Base-by-base conservation (phyloP, 2,329 filamentous ascomycete species). In the Trichoderma sp. region DNA sequence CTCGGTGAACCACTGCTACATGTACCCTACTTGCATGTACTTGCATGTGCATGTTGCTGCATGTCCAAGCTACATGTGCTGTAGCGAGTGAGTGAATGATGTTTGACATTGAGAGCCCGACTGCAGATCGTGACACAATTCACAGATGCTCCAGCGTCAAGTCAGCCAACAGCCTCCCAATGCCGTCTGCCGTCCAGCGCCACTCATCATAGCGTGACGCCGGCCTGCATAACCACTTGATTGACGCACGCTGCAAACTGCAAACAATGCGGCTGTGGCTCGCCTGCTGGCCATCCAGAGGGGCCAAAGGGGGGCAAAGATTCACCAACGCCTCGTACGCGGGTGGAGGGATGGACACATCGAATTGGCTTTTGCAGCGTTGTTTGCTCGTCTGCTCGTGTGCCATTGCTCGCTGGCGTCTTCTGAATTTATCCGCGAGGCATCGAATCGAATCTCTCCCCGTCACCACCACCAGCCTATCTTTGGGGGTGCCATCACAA, bases 91-190 rank as follows among this genome's bases (percentile, higher is more conserved):
- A 38, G 35, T 38, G 35, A 16, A 38, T 38, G 35, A 38, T 38
- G 35, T 41, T 18, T 41, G 38, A 41, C 38, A 41, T 38, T 38
- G 35, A 38, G 38, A 45, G 41, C 16, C 16, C 14, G 33, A 71
- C 53, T 31, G 69, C 60, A 65, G 69, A 73, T 73, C 60, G 69
- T 73, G 69, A 73, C 69, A 73, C 69, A 64, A 73, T 73, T 56
- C 59, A 29, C 69, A 62, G 56, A 62, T 35, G 21, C 50, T 31
- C 53, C 24, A 64, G 69, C 69, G 69, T 63, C 69, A 72, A 53
- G 59, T 35, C 69, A 53, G 21, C 69, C 69, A 72, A 72, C 69
- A 64, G 50, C 45, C 1, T 24, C 29, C 41, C 41, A 68, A 56
- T 27, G 59, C 59, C 56, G 35, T 63, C 59, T 50, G 59, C 38